A percentile compares a stretch with the other conserved stretches of the same genome.
phyloP scores from a whole-genome alignment of 2,329 filamentous ascomycete genomes.

The Trichoderma simmonsii region DNA sequence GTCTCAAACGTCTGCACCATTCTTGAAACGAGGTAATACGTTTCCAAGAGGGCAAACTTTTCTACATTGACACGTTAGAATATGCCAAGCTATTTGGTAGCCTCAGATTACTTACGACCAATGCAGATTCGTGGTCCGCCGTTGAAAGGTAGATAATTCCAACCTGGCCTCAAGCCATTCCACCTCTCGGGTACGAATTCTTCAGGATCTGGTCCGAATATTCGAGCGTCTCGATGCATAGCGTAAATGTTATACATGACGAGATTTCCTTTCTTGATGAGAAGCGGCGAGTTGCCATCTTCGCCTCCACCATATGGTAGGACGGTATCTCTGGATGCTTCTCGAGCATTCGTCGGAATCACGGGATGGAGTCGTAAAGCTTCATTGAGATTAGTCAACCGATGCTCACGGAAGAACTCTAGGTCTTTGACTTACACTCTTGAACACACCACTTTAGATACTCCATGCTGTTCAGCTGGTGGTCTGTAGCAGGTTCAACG shows the following conservation, averaged over 20 bases:
- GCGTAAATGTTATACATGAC: constrained; percentile 44
- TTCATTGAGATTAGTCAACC: constrained; percentile 17
- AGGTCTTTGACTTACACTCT: constrained; percentile 44
- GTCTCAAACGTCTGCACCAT: constrained; percentile 33
- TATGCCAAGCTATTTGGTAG: not conserved
- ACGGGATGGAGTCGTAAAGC: constrained; percentile 50
- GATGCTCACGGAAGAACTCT: not conserved
- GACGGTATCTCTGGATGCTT: constrained; percentile 40
- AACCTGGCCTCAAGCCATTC: constrained; percentile 38
- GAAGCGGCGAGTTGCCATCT: constrained; percentile 46
- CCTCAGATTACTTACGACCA: constrained; percentile 34
- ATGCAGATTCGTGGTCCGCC: constrained; percentile 45
- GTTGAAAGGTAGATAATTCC: constrained; percentile 46
- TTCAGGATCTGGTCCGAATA: constrained; percentile 38
- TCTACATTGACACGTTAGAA: constrained; percentile 25
- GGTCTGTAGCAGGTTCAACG: constrained; percentile 41
- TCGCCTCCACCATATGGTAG: constrained; percentile 52
- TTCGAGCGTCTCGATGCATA: constrained; percentile 37
- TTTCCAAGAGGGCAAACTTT: constrained; percentile 36
- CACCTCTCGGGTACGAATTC: constrained; percentile 43
- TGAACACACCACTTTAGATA: constrained; percentile 57
- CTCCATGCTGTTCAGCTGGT: constrained; percentile 49
- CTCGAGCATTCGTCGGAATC: constrained; percentile 47
- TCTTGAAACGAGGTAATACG: constrained; percentile 34
- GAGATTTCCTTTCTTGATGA: constrained; percentile 45